Conservation (phyloP, 495 filamentous ascomycete genomes). For the Penicillium simplicissimum region DNA sequence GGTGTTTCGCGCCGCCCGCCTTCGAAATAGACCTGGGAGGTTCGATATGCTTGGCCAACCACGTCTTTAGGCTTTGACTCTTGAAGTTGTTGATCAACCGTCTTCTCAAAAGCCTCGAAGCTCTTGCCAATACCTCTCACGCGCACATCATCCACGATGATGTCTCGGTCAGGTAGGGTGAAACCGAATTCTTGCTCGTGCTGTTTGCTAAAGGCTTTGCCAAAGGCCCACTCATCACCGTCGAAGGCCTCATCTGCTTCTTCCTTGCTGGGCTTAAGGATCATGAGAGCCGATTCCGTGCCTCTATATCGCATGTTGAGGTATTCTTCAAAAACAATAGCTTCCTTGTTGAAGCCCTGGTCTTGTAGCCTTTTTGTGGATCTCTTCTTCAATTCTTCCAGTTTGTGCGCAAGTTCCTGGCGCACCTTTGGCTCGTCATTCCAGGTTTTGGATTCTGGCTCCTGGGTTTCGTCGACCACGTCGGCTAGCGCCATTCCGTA, state of each 20-base stretch:
- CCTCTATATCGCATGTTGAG: slow-evolving; percentile 54
- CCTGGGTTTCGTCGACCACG: slow-evolving; percentile 89
- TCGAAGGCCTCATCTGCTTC: slow-evolving; percentile 17
- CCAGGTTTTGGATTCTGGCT: slow-evolving; percentile 68
- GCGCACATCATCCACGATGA: slow-evolving; percentile 90
- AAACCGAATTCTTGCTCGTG: slow-evolving; percentile 97
- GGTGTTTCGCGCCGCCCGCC: slow-evolving; percentile 71
- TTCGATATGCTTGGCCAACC: slow-evolving; percentile 32
- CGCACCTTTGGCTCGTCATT: slow-evolving; percentile 10
- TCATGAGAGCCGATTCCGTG: slow-evolving; percentile 52
- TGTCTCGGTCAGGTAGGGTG: slow-evolving; percentile 75
- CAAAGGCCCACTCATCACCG: slow-evolving; percentile 64
- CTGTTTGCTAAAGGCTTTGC: slow-evolving; percentile 77
- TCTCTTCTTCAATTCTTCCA: slow-evolving; percentile 21
- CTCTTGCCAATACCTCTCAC: slow-evolving; percentile 76
- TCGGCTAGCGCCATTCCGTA: slow-evolving; percentile 98
- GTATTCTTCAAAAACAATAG: slow-evolving; percentile 45
- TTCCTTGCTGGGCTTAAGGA: slow-evolving; percentile 47
- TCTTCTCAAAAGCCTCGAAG: slow-evolving; percentile 66
- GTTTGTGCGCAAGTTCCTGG: slow-evolving; percentile 20
- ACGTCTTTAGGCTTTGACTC: slow-evolving; percentile 54
- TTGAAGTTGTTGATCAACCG: slow-evolving; percentile 81
- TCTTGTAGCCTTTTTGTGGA: slow-evolving; percentile 23
- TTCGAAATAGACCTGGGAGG: slow-evolving; percentile 42
- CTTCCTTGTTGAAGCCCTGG: slow-evolving; percentile 35